Evolutionary conservation across 2,329 filamentous ascomycete genomes (phyloP).

Genomic region (Teratosphaeria nubilosa): DNA sequence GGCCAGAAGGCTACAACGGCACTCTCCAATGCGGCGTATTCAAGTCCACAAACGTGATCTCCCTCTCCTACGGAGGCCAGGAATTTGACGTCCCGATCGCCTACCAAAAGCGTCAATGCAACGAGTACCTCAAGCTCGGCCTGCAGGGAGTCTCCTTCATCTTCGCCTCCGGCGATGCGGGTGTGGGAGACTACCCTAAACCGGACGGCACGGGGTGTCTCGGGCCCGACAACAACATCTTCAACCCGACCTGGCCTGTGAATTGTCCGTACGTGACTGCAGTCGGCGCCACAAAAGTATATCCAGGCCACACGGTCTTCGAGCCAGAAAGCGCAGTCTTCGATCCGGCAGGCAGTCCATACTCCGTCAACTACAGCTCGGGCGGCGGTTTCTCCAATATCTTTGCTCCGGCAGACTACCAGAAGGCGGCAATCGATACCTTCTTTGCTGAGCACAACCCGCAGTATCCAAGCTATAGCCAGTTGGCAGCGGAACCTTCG

Average conservation of each 20-base stretch:
- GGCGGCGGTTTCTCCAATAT: constrained; percentile 31
- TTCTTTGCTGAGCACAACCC: constrained; percentile 25
- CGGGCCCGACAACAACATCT: constrained; percentile 10
- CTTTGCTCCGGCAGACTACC: constrained; percentile 27
- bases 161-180: constrained; percentile 37
- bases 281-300: constrained; percentile 39
- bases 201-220: constrained; percentile 15
- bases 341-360: constrained; percentile 4
- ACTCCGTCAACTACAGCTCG: constrained; percentile 4
- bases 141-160: constrained; percentile 37
- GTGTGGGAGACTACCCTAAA: constrained; percentile 26
- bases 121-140: constrained; percentile 35
- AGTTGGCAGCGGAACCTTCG: neutral
- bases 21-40: constrained; percentile 35
- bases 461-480: constrained; percentile 17
- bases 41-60: constrained; percentile 45
- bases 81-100: constrained; percentile 43
- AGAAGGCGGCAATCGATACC: constrained; percentile 26
- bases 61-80: constrained; percentile 46
- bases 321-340: constrained; percentile 9
- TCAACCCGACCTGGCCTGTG: constrained; percentile 5
- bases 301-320: constrained; percentile 4
- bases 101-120: constrained; percentile 40
- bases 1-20: constrained; percentile 38
- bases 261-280: constrained; percentile 25